Conservation (phyloP, 306 rosid species). For the Abrus pulchellus region DNA sequence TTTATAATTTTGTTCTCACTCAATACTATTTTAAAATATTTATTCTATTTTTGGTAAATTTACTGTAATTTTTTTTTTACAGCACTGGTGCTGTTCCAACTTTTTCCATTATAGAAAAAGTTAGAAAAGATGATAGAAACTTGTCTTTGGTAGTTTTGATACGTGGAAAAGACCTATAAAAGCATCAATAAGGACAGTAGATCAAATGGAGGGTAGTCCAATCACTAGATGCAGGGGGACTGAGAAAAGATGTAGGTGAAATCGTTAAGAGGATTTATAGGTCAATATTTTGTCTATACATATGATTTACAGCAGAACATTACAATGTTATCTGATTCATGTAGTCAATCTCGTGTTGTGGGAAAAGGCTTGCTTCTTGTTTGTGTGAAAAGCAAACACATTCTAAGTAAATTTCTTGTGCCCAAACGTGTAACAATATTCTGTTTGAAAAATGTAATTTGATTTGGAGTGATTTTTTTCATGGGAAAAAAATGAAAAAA, state of each 20-base stretch:
- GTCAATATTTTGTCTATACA: background rate
- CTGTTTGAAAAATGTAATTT: conserved; percentile 33
- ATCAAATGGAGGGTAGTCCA: background rate
- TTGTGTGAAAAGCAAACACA: background rate
- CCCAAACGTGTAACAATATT: background rate
- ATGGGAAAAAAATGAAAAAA: conserved; percentile 1
- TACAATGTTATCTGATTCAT: background rate
- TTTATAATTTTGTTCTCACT: conserved; percentile 13
- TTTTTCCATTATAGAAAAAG: background rate
- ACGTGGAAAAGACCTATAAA: background rate
- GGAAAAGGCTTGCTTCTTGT: background rate
- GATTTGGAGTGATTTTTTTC: background rate
- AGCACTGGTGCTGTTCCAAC: background rate
- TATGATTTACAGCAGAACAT: background rate
- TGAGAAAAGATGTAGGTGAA: background rate
- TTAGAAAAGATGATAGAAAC: background rate
- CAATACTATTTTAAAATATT: background rate
- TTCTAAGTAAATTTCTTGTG: conserved; percentile 22
- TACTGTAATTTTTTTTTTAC: conserved; percentile 7
- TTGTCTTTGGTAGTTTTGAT: background rate
- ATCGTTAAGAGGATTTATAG: background rate
- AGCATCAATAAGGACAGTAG: background rate
- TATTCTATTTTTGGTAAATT: conserved; percentile 3
- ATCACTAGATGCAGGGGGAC: background rate
- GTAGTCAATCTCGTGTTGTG: background rate